Percentiles rank a stretch among this genome's conserved stretches.
These are phyloP conservation scores for Trichophyton verrucosum DNA, from an alignment of 2,329 filamentous ascomycete species.

Conservation along the genomic window DNA sequence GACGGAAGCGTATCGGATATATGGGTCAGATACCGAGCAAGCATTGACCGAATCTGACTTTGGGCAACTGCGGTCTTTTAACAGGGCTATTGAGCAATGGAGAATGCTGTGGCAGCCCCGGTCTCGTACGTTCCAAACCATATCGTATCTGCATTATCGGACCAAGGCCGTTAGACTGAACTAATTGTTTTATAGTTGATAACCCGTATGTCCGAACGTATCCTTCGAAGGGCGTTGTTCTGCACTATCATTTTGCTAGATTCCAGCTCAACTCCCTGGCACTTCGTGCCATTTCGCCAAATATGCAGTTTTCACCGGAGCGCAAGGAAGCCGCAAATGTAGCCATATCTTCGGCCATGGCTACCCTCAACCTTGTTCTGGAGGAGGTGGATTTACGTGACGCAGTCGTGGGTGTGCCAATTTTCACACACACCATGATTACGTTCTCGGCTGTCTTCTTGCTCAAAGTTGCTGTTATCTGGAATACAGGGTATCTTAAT, in stretches of 20 bases:
- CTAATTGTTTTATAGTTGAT: conserved; percentile 19
- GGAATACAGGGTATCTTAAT: conserved; percentile 32
- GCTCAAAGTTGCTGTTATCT: conserved; percentile 34
- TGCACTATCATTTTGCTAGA: conserved; percentile 44
- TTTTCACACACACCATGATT: conserved; percentile 36
- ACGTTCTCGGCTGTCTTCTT: conserved; percentile 36
- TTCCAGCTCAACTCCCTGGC: conserved; percentile 40
- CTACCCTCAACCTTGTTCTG: conserved; percentile 35
- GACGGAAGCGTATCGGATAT: conserved; percentile 44
- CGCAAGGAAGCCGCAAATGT: conserved; percentile 35
- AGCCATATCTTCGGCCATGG: conserved; percentile 38
- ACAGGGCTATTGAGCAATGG: conserved; percentile 42
- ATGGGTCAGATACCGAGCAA: conserved; percentile 44
- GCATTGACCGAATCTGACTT: conserved; percentile 41
- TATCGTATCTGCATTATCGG: background rate
- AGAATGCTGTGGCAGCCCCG: conserved; percentile 38
- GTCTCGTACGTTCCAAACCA: conserved; percentile 25
- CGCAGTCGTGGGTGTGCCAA: conserved; percentile 37
- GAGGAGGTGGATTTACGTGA: conserved; percentile 39
- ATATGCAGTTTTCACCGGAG: conserved; percentile 32
- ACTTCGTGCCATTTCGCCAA: conserved; percentile 31
- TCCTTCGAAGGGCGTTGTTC: conserved; percentile 38
- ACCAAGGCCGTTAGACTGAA: too few species aligned
- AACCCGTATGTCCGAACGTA: conserved; percentile 39
- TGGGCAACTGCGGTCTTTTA: conserved; percentile 36